Percentiles rank a stretch among this genome's conserved stretches.
Conservation (phyloP, 75 land plant genomes). For the Sequoia sempervirens region DNA sequence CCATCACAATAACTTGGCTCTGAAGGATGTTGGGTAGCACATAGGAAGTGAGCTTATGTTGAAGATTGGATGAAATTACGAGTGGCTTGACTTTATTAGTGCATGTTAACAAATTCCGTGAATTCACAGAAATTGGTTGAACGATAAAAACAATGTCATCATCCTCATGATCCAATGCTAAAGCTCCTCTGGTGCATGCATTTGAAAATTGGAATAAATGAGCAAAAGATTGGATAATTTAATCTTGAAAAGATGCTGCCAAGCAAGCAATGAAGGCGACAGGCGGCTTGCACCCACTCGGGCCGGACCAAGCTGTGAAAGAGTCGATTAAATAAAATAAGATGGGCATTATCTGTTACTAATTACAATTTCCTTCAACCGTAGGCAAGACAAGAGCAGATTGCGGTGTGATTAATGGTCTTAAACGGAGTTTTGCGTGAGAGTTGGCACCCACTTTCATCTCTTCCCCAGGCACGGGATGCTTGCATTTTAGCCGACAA, state of each 20-base stretch:
- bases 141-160: background rate
- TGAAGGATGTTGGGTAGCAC: no score
- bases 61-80: no score
- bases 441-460: constrained; percentile 9
- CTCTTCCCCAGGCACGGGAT: background rate
- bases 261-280: background rate
- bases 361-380: no score
- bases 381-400: no score
- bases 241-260: background rate
- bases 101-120: no score
- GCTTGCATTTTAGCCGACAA: constrained; percentile 1
- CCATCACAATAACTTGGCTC: background rate
- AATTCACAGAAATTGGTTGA: background rate
- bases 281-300: background rate
- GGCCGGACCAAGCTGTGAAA: background rate
- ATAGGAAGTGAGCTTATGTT: no score
- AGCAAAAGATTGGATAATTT: no score
- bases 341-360: background rate
- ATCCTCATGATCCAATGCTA: background rate
- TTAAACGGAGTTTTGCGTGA: background rate
- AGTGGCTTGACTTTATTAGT: no score
- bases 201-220: background rate
- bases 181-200: background rate
- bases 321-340: background rate
- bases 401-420: no score